A percentile compares a stretch with the other conserved stretches of the same genome.
phyloP scores from a whole-genome alignment of 164 flowering plant genomes.

The Magnolia sinica region DNA sequence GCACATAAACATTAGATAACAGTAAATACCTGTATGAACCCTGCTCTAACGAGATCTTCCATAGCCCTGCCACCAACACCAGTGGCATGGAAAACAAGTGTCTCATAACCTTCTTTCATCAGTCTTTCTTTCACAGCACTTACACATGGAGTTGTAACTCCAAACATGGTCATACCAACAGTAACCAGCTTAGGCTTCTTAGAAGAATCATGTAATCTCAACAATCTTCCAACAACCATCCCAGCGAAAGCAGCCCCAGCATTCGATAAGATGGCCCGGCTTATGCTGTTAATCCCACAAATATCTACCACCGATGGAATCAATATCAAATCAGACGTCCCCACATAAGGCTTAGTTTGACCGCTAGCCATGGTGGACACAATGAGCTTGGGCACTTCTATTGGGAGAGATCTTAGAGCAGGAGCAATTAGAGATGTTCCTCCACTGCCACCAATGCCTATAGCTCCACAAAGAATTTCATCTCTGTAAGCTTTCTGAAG shows the following conservation, averaged over 20 bases:
- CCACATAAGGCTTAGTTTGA: constrained; percentile 70
- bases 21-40: constrained; percentile 71
- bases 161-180: constrained; percentile 93
- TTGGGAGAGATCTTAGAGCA: constrained; percentile 66
- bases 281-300: constrained; percentile 81
- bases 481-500: constrained; percentile 37
- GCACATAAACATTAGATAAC: background rate
- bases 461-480: constrained; percentile 54
- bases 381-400: constrained; percentile 81
- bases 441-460: constrained; percentile 94
- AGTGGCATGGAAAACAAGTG: constrained; percentile 90
- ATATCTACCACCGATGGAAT: constrained; percentile 92
- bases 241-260: constrained; percentile 93
- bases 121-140: constrained; percentile 74
- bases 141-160: constrained; percentile 96
- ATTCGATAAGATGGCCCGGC: constrained; percentile 63
- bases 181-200: constrained; percentile 36
- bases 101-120: constrained; percentile 71
- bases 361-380: constrained; percentile 95
- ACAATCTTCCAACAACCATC: constrained; percentile 65
- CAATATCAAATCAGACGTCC: constrained; percentile 79
- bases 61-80: constrained; percentile 97
- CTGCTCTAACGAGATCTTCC: constrained; percentile 82
- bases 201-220: constrained; percentile 18
- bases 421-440: constrained; percentile 76